Evolutionary conservation across 2,329 filamentous ascomycete genomes (phyloP).

Genomic region (Akanthomyces dipterigenus): DNA sequence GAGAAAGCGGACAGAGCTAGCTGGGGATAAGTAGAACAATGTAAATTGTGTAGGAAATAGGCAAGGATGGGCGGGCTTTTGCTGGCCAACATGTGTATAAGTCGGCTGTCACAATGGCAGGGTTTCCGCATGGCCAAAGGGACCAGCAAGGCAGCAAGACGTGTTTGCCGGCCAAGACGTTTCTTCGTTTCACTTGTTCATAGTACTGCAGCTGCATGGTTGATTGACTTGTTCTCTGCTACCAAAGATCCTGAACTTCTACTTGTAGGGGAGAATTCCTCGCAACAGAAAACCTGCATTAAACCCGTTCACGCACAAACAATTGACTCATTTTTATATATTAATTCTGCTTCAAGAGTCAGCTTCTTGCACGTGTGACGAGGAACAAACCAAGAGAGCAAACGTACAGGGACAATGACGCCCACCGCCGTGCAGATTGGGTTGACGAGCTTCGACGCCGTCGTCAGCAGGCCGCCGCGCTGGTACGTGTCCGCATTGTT

Average conservation of each 20-base stretch:
- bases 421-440: neutral
- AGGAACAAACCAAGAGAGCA: neutral
- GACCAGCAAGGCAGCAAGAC: neutral
- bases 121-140: neutral
- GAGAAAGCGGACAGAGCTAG: neutral
- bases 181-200: too few species aligned
- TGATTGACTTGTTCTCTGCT: neutral
- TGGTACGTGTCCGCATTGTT: neutral
- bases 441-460: neutral
- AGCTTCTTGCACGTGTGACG: neutral
- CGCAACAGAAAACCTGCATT: neutral
- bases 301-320: neutral
- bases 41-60: neutral
- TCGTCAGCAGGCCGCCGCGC: neutral
- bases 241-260: neutral
- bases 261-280: neutral
- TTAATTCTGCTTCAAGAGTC: neutral
- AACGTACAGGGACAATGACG: neutral
- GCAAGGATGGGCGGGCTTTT: neutral
- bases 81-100: neutral
- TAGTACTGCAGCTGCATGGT: too few species aligned
- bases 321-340: neutral
- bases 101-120: neutral
- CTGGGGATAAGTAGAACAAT: neutral
- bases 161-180: too few species aligned